Conservation (phyloP, 106 monocot genomes). For the Apostasia ramifera region DNA sequence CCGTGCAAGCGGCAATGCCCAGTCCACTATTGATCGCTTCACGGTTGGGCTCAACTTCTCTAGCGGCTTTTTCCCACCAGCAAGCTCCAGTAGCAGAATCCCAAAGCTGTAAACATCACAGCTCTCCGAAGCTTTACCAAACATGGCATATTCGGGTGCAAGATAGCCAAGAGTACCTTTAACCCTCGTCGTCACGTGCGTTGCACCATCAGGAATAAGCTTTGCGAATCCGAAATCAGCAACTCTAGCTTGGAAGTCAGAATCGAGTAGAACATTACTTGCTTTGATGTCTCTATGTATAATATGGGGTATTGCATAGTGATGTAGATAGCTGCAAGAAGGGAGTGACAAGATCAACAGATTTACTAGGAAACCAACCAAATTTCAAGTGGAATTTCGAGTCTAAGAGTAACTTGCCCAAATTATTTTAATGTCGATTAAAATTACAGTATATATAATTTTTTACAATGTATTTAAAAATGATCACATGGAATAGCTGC, state of each 20-base stretch:
- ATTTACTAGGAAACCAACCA: neutral
- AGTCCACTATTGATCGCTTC: conserved; percentile 32
- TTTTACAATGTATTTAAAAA: too few relatives aligned
- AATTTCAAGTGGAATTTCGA: too few relatives aligned
- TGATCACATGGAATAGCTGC: too few relatives aligned
- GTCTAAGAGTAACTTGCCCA: too few relatives aligned
- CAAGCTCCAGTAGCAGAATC: conserved; percentile 48
- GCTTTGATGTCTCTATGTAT: conserved; percentile 59
- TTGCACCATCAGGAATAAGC: conserved; percentile 53
- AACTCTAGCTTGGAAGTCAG: conserved; percentile 42
- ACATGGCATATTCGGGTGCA: conserved; percentile 47
- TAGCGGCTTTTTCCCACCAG: conserved; percentile 43
- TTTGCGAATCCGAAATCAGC: conserved; percentile 67
- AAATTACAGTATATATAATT: too few relatives aligned
- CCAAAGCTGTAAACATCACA: conserved; percentile 70
- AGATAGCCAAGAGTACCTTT: conserved; percentile 53
- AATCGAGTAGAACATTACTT: conserved; percentile 48
- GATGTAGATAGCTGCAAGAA: conserved; percentile 42
- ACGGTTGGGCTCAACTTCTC: conserved; percentile 21
- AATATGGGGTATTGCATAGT: conserved; percentile 49
- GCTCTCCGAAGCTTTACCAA: conserved; percentile 52
- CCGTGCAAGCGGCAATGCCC: conserved; percentile 46
- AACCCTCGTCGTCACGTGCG: conserved; percentile 47
- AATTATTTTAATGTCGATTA: too few relatives aligned
- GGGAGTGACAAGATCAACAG: neutral